phyloP scores from a whole-genome alignment of 2,329 filamentous ascomycete genomes.

The Cladosporium sp. region DNA sequence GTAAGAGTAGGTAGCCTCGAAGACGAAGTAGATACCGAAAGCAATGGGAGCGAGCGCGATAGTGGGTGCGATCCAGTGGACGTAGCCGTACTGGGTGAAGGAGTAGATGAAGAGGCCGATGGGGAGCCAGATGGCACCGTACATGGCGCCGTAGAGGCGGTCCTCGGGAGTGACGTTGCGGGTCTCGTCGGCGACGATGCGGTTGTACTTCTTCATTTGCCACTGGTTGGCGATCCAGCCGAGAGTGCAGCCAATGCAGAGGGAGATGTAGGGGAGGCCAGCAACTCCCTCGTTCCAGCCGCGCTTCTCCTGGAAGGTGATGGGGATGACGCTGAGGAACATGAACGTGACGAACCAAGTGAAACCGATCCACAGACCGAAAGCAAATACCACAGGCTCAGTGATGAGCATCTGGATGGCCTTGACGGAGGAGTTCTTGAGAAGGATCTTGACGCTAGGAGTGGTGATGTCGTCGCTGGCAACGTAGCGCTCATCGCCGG shows the following conservation, averaged over 20 bases:
- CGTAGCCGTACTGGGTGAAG: constrained; percentile 49
- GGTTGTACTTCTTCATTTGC: constrained; percentile 49
- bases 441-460: constrained; percentile 43
- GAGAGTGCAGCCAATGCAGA: constrained; percentile 46
- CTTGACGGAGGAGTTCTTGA: constrained; percentile 49
- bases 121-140: constrained; percentile 45
- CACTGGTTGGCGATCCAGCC: constrained; percentile 48
- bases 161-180: constrained; percentile 40
- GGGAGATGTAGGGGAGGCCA: constrained; percentile 46
- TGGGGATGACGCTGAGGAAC: constrained; percentile 50
- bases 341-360: constrained; percentile 53
- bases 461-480: constrained; percentile 50
- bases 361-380: constrained; percentile 51
- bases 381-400: constrained; percentile 48
- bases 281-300: constrained; percentile 49
- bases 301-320: constrained; percentile 49
- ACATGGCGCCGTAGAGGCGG: constrained; percentile 49
- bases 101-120: constrained; percentile 51
- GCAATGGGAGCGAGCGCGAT: constrained; percentile 49
- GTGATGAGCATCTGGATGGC: constrained; percentile 48
- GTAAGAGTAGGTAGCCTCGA: constrained; percentile 45
- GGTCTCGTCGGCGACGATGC: constrained; percentile 34
- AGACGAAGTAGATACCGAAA: constrained; percentile 52
- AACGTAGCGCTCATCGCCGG: constrained; percentile 41
- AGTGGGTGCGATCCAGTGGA: constrained; percentile 48